A percentile compares a stretch with the other conserved stretches of the same genome.
Evolutionary conservation across 2,329 filamentous ascomycete genomes (phyloP).

Genomic region (Didymosphaeria variabile): DNA sequence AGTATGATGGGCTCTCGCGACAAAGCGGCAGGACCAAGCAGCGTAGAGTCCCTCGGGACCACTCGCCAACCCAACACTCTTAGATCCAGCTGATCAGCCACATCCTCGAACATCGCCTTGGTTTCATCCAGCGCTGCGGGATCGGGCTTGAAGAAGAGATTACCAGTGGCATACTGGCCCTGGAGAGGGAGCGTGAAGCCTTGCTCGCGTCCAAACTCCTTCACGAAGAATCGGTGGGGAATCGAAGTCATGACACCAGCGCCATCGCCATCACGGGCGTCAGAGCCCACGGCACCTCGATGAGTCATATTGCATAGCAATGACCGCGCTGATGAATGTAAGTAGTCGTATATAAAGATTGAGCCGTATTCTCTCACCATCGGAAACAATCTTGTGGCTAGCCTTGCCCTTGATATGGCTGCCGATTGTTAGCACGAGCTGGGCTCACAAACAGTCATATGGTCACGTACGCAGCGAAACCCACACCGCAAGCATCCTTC

Average conservation of each 20-base stretch:
- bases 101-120: slow-evolving; percentile 91
- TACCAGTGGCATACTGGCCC: slow-evolving; percentile 96
- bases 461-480: slow-evolving; percentile 87
- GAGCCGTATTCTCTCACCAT: slow-evolving; percentile 71
- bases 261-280: slow-evolving; percentile 96
- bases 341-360: slow-evolving; percentile 38
- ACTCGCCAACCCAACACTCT: slow-evolving; percentile 96
- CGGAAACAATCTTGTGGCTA: slow-evolving; percentile 98
- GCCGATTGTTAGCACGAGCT: slow-evolving; percentile 36
- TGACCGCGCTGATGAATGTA: slow-evolving; percentile 72
- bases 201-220: slow-evolving; percentile 94
- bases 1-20: slow-evolving; percentile 95
- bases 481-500: slow-evolving; percentile 99
- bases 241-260: slow-evolving; percentile 99
- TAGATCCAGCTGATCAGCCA: slow-evolving; percentile 86
- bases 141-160: slow-evolving; percentile 98
- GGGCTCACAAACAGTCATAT: neutral
- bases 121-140: slow-evolving; percentile 89
- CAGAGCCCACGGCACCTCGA: slow-evolving; percentile 95
- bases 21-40: slow-evolving; percentile 89
- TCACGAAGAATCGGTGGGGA: slow-evolving; percentile 97
- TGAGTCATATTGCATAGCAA: slow-evolving; percentile 99
- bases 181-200: slow-evolving; percentile 84
- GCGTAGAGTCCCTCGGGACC: slow-evolving; percentile 90
- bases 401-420: slow-evolving; percentile 97